Evolutionary conservation across 768 basidiomycete species (phyloP).

Genomic region (Rhodotorula diobovata): DNA sequence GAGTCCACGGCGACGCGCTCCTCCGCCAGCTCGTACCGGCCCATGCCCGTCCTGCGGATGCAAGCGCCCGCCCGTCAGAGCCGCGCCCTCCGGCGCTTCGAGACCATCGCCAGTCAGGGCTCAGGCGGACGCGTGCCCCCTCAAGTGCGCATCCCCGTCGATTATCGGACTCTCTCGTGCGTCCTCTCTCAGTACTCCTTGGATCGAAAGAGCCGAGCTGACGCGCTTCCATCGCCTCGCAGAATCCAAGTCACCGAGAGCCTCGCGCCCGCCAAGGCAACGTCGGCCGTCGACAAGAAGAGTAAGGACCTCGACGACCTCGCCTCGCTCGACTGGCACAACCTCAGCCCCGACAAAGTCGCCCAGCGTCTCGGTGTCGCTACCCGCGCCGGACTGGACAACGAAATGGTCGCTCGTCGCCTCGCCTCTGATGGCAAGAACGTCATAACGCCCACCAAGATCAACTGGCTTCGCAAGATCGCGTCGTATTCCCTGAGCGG

Average conservation of each 20-base stretch:
- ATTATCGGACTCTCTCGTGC: slow-evolving; percentile 53
- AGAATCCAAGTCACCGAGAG: slow-evolving; percentile 4
- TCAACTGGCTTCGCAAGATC: slow-evolving; percentile 54
- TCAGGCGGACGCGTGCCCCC: neutral
- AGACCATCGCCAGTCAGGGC: neutral
- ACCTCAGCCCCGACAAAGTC: slow-evolving; percentile 50
- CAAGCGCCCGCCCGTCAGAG: neutral
- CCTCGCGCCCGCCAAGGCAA: slow-evolving; percentile 9
- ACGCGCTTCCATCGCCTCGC: slow-evolving; percentile 42
- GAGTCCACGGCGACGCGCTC: neutral
- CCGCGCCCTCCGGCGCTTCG: neutral
- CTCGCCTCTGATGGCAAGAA: slow-evolving; percentile 54
- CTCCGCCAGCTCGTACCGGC: neutral
- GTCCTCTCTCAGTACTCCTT: slow-evolving; percentile 32
- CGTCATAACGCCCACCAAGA: slow-evolving; percentile 54
- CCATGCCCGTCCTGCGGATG: neutral
- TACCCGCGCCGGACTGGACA: slow-evolving; percentile 54
- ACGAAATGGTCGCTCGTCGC: slow-evolving; percentile 54
- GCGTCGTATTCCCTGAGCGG: slow-evolving; percentile 59
- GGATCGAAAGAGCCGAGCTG: neutral
- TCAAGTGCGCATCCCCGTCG: slow-evolving; percentile 22
- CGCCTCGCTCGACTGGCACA: slow-evolving; percentile 55
- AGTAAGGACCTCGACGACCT: slow-evolving; percentile 44
- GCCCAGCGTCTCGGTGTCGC: slow-evolving; percentile 53
- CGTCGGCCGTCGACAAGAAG: neutral